Evolutionary conservation across 2,329 filamentous ascomycete species (phyloP).

Genomic region (Xylariaceae sp.): DNA sequence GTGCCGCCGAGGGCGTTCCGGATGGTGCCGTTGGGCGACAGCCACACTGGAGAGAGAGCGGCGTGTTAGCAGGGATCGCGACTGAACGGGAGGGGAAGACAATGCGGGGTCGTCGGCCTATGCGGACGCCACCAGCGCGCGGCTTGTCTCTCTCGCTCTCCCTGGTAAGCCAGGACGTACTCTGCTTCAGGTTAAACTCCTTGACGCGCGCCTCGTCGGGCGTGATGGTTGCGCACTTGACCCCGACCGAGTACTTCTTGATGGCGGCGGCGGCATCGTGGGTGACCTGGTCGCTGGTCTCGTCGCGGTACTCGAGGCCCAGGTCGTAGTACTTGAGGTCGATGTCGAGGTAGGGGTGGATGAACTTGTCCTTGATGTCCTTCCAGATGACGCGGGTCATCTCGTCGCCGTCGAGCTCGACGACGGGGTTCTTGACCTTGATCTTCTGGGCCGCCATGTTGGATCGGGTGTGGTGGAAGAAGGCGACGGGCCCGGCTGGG

Average conservation of each 20-base stretch:
- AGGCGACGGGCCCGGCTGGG: conserved; percentile 22
- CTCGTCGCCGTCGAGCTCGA: conserved; percentile 90
- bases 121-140: too few species aligned
- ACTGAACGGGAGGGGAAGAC: not conserved
- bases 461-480: conserved; percentile 30
- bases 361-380: conserved; percentile 98
- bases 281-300: conserved; percentile 95
- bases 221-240: conserved; percentile 99
- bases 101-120: too few species aligned
- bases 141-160: too few species aligned
- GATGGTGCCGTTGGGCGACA: conserved; percentile 91
- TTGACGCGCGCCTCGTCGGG: conserved; percentile 93
- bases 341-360: conserved; percentile 90
- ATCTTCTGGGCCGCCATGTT: conserved; percentile 73
- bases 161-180: conserved; percentile 44
- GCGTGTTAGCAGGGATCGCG: conserved; percentile 6
- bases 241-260: conserved; percentile 97
- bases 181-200: conserved; percentile 98
- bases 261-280: conserved; percentile 92
- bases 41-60: conserved; percentile 64
- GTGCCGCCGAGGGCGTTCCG: conserved; percentile 76
- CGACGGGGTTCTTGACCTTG: conserved; percentile 98
- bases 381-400: conserved; percentile 99
- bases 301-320: conserved; percentile 80
- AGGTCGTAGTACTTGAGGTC: conserved; percentile 98